Base-by-base conservation (phyloP, 805 yeast genomes). In the Starmerella scarabaei region DNA sequence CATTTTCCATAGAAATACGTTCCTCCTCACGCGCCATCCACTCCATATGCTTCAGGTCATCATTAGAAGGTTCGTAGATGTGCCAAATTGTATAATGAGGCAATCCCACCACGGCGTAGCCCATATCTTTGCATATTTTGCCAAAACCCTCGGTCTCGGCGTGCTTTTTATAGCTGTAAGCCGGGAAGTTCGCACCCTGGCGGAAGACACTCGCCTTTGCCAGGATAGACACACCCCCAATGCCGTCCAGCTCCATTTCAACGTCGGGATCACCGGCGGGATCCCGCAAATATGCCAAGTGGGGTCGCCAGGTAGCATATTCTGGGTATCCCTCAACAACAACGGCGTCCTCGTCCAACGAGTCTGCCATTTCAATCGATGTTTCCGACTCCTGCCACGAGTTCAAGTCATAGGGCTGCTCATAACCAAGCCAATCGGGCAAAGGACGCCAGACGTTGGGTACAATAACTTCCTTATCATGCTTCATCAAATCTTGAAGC, bases 131-230 rank as follows among this genome's bases (percentile, higher is more conserved):
- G 54, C 86, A 76, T 67, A 88, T 69, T 56, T 83, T 86, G 37
- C 94, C 98, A 60, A 91, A 88, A 0, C 94, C 97, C 62, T 91
- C 97, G 2, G 97, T 88, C 58, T 88, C 98, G 3, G 97, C 98
- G 58, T 91, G 97, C 53, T 83, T 84, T 60, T 83, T 81, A 61
- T 84, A 88, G 28, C 95, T 82, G 57, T 88, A 88, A 1, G 95
- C 97, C 8, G 98, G 97, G 70, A 86, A 88, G 63, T 84, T 93
- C 2, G 93, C 77, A 11, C 98, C 98, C 20, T 71, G 64, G 48
- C 84, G 69, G 66, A 88, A 88, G 3, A 88, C 94, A 35, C 67
- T 65, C 2, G 95, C 96, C 58, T 80, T 82, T 33, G 93, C 71
- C 50, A 88, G 66, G 49, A 91, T 85, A 1, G 95, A 83, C 33